These are phyloP conservation scores for Breviolum minutum DNA, from an alignment of 73 alveolate genomes.

Conservation along the genomic window DNA sequence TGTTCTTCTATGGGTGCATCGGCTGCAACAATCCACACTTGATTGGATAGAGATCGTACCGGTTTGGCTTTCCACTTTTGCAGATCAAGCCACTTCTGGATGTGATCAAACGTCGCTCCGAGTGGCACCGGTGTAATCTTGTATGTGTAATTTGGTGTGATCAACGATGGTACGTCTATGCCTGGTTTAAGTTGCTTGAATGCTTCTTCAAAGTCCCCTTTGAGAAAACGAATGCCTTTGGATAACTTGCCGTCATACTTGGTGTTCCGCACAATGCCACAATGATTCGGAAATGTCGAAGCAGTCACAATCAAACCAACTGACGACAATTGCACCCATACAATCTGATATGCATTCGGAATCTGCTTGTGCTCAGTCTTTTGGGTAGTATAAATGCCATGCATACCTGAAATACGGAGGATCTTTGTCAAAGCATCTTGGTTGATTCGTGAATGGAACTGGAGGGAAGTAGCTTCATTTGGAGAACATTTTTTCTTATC, in stretches of 20 bases:
- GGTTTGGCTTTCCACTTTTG: not conserved
- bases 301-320: not conserved
- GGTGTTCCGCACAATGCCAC: not conserved
- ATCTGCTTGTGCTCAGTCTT: not conserved
- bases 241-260: too few relatives aligned
- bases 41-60: not conserved
- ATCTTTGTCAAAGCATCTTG: not conserved
- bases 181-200: not conserved
- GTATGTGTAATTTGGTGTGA: not conserved
- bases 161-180: not conserved
- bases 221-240: not conserved
- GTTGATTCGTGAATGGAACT: not conserved
- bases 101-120: not conserved
- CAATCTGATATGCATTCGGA: not conserved
- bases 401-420: not conserved
- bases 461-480: not conserved
- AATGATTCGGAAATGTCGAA: too few relatives aligned
- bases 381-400: not conserved
- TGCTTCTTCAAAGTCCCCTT: not conserved
- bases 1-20: not conserved
- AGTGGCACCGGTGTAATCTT: not conserved
- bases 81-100: not conserved
- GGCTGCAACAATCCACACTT: not conserved
- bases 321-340: not conserved
- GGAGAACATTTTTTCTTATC: too few relatives aligned